Conservation (phyloP, 169 alveolate genomes). For the Eimeria praecox region DNA sequence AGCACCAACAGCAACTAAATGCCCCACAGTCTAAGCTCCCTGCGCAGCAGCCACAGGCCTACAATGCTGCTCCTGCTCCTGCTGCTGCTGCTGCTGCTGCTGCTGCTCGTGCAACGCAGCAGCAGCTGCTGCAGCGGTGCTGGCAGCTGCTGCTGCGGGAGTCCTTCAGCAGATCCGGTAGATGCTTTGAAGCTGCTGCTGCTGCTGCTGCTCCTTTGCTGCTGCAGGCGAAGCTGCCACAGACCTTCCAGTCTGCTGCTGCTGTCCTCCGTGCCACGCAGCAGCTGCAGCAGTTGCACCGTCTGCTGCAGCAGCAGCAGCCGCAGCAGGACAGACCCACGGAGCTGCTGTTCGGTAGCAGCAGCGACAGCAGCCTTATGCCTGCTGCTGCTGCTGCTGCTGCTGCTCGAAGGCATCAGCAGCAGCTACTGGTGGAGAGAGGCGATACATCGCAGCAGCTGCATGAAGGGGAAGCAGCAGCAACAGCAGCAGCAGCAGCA, state of each 20-base stretch:
- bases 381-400: neutral
- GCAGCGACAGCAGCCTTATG: neutral
- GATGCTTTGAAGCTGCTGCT: conserved; percentile 35
- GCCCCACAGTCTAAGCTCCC: neutral
- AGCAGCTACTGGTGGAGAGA: neutral
- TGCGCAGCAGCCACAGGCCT: conserved; percentile 34
- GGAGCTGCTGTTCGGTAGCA: neutral
- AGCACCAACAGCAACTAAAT: conserved; percentile 24
- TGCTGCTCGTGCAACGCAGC: conserved; percentile 58
- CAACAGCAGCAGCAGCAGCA: conserved; percentile 23
- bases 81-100: conserved; percentile 26
- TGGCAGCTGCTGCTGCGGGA: conserved; percentile 65
- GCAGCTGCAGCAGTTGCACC: conserved; percentile 17
- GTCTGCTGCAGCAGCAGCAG: conserved; percentile 30
- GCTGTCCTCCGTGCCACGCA: conserved; percentile 17
- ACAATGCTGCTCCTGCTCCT: conserved; percentile 9
- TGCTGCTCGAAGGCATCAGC: conserved; percentile 36
- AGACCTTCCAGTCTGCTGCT: neutral
- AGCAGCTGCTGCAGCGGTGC: conserved; percentile 71
- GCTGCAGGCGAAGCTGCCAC: conserved; percentile 19
- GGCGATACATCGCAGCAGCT: neutral
- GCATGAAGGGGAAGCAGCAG: neutral
- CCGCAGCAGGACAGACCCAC: neutral
- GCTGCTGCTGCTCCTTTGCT: conserved; percentile 61
- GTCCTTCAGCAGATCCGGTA: conserved; percentile 28